Conservation (phyloP, 805 yeast genomes). For the Cyberlindnera japonica region DNA sequence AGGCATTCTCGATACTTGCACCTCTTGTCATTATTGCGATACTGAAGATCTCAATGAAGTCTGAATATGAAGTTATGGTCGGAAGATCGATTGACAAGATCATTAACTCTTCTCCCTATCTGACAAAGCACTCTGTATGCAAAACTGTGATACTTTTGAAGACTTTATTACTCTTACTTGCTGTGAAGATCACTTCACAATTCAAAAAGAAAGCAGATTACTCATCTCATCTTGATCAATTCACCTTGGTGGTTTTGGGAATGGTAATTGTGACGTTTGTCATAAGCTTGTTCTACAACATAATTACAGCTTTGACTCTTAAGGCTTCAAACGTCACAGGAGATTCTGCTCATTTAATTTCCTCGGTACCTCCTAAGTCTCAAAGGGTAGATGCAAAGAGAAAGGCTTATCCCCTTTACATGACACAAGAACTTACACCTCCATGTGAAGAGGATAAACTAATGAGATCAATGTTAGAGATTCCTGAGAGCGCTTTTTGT, state of each 20-base stretch:
- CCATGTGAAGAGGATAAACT: no score
- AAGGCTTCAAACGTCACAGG: no score
- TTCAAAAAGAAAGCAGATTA: slow-evolving; percentile 6
- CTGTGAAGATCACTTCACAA: slow-evolving; percentile 4
- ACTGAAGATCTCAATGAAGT: slow-evolving; percentile 4
- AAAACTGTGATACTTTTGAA: slow-evolving; percentile 5
- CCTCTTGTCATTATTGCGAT: slow-evolving; percentile 10
- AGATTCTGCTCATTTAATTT: neutral
- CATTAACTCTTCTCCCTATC: neutral
- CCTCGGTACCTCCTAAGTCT: neutral
- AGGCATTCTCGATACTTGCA: slow-evolving; percentile 11
- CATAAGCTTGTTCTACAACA: slow-evolving; percentile 10
- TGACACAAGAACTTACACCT: no score
- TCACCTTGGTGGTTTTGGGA: slow-evolving; percentile 13
- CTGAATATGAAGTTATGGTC: slow-evolving; percentile 3
- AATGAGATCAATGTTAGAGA: no score
- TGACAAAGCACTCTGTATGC: neutral
- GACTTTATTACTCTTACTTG: slow-evolving; percentile 6
- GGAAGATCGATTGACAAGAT: slow-evolving; percentile 1
- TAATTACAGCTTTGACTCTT: neutral
- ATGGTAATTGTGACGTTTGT: slow-evolving; percentile 6
- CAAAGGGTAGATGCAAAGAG: no score
- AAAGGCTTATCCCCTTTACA: no score
- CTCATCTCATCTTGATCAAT: slow-evolving; percentile 6
- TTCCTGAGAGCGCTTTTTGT: neutral